Percentiles rank a stretch among this genome's conserved stretches.
phyloP scores from a whole-genome alignment of 805 yeast genomes.

The Brettanomyces sp. region DNA sequence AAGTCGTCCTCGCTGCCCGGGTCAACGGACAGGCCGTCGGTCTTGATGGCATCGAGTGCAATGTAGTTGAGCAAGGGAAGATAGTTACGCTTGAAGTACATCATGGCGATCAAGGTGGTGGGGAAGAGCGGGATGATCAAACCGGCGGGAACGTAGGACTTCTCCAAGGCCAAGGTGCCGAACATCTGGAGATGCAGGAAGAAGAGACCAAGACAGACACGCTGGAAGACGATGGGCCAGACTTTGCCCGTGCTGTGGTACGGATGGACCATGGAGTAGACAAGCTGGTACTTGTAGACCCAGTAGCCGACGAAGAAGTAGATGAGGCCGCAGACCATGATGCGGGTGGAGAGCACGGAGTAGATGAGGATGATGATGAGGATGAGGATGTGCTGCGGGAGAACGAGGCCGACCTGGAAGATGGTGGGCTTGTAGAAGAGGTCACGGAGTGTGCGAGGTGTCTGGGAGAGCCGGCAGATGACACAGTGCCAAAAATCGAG shows the following conservation, averaged over 20 bases:
- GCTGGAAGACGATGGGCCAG: conserved; percentile 54
- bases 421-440: conserved; percentile 48
- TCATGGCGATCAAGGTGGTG: conserved; percentile 33
- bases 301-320: conserved; percentile 49
- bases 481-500: conserved; percentile 34
- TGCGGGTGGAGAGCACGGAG: conserved; percentile 53
- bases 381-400: conserved; percentile 54
- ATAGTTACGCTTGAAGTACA: conserved; percentile 46
- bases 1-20: conserved; percentile 14
- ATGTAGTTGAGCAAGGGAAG: conserved; percentile 45
- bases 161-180: conserved; percentile 54
- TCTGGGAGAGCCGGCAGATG: conserved; percentile 26
- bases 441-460: conserved; percentile 44
- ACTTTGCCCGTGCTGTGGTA: conserved; percentile 60
- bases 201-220: conserved; percentile 45
- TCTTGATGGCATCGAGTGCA: conserved; percentile 49
- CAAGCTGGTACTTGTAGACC: conserved; percentile 53
- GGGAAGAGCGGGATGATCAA: conserved; percentile 41
- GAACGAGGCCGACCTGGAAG: conserved; percentile 51
- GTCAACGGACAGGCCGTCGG: conserved; percentile 25
- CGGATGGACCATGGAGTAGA: conserved; percentile 53
- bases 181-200: conserved; percentile 55
- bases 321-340: conserved; percentile 46
- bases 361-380: conserved; percentile 51
- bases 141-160: conserved; percentile 40